Base-by-base conservation (phyloP, 75 land plant genomes). In the Pinus albicaulis region DNA sequence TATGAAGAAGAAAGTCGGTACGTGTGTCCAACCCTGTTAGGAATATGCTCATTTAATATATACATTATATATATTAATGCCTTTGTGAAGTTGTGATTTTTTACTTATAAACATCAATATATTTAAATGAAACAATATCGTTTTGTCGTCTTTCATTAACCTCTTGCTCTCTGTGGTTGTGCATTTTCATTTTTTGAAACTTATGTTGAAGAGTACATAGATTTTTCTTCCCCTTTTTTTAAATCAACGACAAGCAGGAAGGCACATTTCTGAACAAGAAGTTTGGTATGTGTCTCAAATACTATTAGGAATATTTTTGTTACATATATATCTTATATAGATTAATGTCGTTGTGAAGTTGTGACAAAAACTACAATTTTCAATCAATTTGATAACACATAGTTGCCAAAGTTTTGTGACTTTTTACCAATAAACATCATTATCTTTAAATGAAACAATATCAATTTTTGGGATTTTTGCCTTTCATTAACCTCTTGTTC, bases 191-290 rank as follows among this genome's bases (percentile, higher is more conserved):
- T n/a, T n/a, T n/a, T n/a, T n/a, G n/a, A n/a, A n/a, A n/a, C n/a
- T n/a, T n/a, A n/a, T n/a, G n/a, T n/a, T n/a, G n/a, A n/a, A n/a
- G n/a, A n/a, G n/a, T n/a, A n/a, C n/a, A n/a, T n/a, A n/a, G n/a
- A n/a, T n/a, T n/a, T n/a, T n/a, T n/a, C n/a, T n/a, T n/a, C n/a
- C n/a, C n/a, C n/a, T n/a, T n/a, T n/a, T n/a, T n/a, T n/a, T n/a
- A n/a, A n/a, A n/a, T n/a, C 92, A 90, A 75, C 77, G 83, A 55
- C 92, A 90, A 71, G 78, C 87, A 2, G 92, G 86, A 44, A 90
- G 87, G 68, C 80, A 84, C 71, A 87, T 90, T 76, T 61, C 85
- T 31, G 92, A 87, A 58, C 84, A 78, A 58, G 89, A 88, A 58
- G 88, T 76, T 11, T 71, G 82, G 91, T 89, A 79, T 60, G 86